Evolutionary conservation across 306 rosid species (phyloP), one percentile per base, ranked within the genome.

Genomic region (Pyrus bretschneideri): DNA sequence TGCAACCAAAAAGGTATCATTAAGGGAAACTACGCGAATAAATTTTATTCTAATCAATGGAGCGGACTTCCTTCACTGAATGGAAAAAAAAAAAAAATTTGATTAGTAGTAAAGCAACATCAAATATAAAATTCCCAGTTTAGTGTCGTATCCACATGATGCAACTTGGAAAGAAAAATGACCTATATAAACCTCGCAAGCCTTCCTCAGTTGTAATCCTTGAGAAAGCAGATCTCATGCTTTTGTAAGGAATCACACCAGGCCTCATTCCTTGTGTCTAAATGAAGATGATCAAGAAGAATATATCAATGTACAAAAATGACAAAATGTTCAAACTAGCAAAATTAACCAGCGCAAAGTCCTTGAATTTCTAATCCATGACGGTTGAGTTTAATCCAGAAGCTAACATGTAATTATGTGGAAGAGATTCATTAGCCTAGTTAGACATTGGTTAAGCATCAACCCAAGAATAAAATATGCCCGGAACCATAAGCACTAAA

Each of bases 241-340:
- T 86, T 82, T 89, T 89, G 91, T 95, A 95, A 61, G 97, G 98
- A 77, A 95, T 79, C 78, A 95, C 91, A 76, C 72, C 89, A 64
- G 88, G 79, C 86, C 97, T 90, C 98, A 95, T 89, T 85, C 96
- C 97, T 86, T 95, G 97, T 15, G 97, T 95, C 98, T 92, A 73
- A 66, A 62, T 18, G 35, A 73, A 79, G 4, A 76, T 40, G 27
- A 73, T 15, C 45, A 74, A 30, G 46, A 66, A 74, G 69, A 73
- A 42, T n/a, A 87, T 82, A 74, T 77, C 23, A 76, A 69, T 51
- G 29, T 67, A 74, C 58, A 73, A 58, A 69, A 64, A 70, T 61
- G 42, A 33, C 55, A 73, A 22, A 25, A 17, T 22, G 52, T 42
- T 68, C 69, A 60, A 73, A 60, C 13, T 4, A 23, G 62, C 5